Percentiles rank a stretch among this genome's conserved stretches.
Evolutionary conservation across 495 filamentous ascomycete species (phyloP).

Genomic region (Astrocystis sublimbata): DNA sequence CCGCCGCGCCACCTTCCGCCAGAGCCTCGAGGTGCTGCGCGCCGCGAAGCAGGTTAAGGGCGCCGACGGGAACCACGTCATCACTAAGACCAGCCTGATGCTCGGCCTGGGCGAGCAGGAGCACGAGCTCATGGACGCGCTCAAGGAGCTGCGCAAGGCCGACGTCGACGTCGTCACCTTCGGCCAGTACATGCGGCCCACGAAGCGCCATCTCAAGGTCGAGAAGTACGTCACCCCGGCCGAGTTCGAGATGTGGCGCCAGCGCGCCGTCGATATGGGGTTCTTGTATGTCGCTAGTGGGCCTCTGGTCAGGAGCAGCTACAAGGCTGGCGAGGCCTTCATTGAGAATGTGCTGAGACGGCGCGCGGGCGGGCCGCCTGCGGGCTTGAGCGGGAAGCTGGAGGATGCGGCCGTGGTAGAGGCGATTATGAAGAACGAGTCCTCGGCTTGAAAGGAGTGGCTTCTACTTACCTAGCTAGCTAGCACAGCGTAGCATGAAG

Average conservation of each 20-base stretch:
- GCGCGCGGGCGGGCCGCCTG: conserved; percentile 52
- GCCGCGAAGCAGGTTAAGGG: conserved; percentile 73
- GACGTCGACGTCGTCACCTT: conserved; percentile 95
- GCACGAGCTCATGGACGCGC: conserved; percentile 77
- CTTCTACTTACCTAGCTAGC: background rate
- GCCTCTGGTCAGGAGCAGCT: conserved; percentile 87
- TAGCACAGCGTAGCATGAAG: too few relatives aligned
- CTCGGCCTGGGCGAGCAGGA: conserved; percentile 91
- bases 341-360: conserved; percentile 98
- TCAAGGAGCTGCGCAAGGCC: conserved; percentile 74
- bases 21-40: conserved; percentile 77
- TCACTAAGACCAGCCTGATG: conserved; percentile 98
- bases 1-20: conserved; percentile 84
- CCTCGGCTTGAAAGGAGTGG: too few relatives aligned
- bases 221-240: conserved; percentile 90
- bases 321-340: conserved; percentile 97
- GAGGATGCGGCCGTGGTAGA: conserved; percentile 28
- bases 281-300: conserved; percentile 96
- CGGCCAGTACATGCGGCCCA: conserved; percentile 98
- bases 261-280: conserved; percentile 89
- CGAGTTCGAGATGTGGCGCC: conserved; percentile 85
- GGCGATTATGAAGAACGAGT: conserved; percentile 19
- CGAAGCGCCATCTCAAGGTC: conserved; percentile 95
- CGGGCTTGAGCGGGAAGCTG: conserved; percentile 18
- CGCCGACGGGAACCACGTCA: conserved; percentile 65